phyloP scores from a whole-genome alignment of 306 rosid species.

The Castanopsis chinensis region DNA sequence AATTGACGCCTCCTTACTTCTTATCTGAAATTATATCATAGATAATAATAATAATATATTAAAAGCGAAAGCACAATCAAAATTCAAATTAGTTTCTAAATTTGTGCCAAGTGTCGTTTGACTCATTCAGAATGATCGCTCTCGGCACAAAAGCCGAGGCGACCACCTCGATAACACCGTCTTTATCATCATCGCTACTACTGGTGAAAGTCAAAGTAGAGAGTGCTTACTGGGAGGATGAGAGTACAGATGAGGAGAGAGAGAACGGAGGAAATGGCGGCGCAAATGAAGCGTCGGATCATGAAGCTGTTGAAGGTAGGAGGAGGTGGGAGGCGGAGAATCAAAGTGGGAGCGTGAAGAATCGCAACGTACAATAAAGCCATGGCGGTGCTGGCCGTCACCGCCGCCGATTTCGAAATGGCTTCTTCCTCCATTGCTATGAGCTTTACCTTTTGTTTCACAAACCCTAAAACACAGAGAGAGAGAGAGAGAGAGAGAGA shows the following conservation, averaged over 20 bases:
- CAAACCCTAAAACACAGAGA: not conserved
- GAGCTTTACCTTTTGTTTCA: not conserved
- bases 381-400: constrained; percentile 52
- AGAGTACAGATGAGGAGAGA: constrained; percentile 51
- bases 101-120: no score
- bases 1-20: constrained; percentile 30
- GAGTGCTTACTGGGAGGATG: constrained; percentile 62
- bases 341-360: constrained; percentile 71
- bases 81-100: no score
- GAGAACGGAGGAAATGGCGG: constrained; percentile 55
- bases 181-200: no score
- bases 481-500: not conserved
- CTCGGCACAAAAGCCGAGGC: no score
- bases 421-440: constrained; percentile 47
- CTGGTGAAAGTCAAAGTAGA: not conserved
- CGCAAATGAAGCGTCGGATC: constrained; percentile 81
- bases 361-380: constrained; percentile 67
- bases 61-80: no score
- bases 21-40: constrained; percentile 44
- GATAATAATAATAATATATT: no score
- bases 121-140: no score
- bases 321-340: constrained; percentile 81
- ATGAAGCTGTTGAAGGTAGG: constrained; percentile 53
- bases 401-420: constrained; percentile 49
- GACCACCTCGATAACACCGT: no score